These are phyloP conservation scores for Naganishia randhawae DNA, from an alignment of 768 basidiomycete genomes.

Conservation along the genomic window DNA sequence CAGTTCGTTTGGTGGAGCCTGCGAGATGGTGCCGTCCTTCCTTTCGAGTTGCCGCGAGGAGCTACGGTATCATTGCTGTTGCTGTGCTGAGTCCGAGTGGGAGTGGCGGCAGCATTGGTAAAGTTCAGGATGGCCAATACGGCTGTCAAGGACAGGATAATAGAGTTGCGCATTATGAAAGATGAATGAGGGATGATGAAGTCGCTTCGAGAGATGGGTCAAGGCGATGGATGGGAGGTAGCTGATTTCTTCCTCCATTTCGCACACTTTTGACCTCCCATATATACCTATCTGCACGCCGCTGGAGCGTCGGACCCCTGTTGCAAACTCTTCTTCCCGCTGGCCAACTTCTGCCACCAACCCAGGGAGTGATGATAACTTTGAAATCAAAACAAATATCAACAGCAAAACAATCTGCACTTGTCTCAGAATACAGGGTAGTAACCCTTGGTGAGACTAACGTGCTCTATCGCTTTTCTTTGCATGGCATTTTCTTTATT, in stretches of 20 bases:
- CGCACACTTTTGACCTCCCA: background rate
- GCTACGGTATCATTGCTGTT: background rate
- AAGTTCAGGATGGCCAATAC: background rate
- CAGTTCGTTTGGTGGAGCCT: slow-evolving; percentile 4
- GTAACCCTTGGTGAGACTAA: background rate
- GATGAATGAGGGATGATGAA: background rate
- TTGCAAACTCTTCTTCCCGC: background rate
- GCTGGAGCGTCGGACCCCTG: background rate
- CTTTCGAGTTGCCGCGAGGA: background rate
- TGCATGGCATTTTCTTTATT: background rate
- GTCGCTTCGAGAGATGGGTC: background rate
- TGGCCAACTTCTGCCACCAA: background rate
- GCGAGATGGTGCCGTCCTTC: background rate
- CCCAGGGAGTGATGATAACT: no score
- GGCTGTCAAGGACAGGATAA: background rate
- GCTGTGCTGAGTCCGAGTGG: background rate
- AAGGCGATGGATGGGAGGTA: background rate
- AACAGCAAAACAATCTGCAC: background rate
- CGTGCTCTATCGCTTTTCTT: background rate
- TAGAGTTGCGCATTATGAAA: background rate
- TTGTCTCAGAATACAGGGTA: background rate
- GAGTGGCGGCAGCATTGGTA: background rate
- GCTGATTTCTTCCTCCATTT: background rate
- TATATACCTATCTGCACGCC: background rate
- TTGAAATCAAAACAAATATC: background rate